Percentiles rank a stretch among this genome's conserved stretches.
Conservation (phyloP, 768 basidiomycete species). For the Pulveroboletus sp. region DNA sequence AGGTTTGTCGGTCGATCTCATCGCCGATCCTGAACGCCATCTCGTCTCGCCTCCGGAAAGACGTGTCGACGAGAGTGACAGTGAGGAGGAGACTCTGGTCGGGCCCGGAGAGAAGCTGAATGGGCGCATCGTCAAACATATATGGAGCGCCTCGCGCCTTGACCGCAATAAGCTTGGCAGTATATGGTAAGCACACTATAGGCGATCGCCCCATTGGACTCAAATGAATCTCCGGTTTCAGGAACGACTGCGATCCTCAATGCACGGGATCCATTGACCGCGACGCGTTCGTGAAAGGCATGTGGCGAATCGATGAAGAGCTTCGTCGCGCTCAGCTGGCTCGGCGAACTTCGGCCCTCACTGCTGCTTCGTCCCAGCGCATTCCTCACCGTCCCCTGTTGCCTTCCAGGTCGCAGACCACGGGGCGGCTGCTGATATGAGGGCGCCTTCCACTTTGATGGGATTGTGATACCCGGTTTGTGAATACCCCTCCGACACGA, state of each 20-base stretch:
- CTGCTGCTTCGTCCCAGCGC: conserved; percentile 32
- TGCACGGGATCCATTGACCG: conserved; percentile 55
- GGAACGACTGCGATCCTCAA: conserved; percentile 66
- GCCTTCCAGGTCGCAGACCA: conserved; percentile 15
- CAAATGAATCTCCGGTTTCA: conserved; percentile 25
- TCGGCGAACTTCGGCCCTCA: conserved; percentile 31
- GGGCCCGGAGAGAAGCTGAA: conserved; percentile 47
- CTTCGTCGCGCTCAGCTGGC: conserved; percentile 55
- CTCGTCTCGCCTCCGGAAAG: conserved; percentile 10
- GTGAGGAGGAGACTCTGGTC: conserved; percentile 33
- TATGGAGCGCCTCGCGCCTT: conserved; percentile 63
- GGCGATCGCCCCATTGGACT: background rate
- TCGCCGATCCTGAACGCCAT: conserved; percentile 42
- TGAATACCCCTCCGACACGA: conserved; percentile 16
- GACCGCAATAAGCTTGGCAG: conserved; percentile 48
- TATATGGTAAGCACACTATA: conserved; percentile 57
- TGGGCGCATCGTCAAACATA: conserved; percentile 50
- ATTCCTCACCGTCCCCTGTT: conserved; percentile 31
- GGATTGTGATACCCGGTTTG: conserved; percentile 14
- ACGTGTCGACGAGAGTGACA: conserved; percentile 10
- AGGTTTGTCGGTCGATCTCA: conserved; percentile 64
- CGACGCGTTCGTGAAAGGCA: conserved; percentile 68
- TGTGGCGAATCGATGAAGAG: conserved; percentile 87
- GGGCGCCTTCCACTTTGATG: background rate
- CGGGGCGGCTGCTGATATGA: conserved; percentile 13